Base-by-base conservation (phyloP, 2,329 filamentous ascomycete species). In the Colletotrichum sp. region DNA sequence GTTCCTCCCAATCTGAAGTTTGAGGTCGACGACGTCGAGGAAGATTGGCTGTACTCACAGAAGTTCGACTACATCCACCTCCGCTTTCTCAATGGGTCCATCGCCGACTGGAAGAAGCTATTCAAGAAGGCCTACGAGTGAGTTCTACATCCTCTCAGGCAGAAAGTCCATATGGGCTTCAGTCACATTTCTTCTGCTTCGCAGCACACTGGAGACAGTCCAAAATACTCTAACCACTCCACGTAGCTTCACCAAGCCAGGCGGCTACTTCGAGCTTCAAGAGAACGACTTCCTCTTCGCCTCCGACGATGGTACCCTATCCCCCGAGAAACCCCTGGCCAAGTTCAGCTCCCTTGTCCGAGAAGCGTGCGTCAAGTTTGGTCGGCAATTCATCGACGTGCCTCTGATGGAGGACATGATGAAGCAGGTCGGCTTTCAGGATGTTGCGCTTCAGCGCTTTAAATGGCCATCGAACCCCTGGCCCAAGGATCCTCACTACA, bases 31-130 rank as follows among this genome's bases (percentile, higher is more conserved):
- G 84, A 86, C 71, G 34, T 81, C 4, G 78, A 82, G 66, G 65
- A 79, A 16, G 78, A 79, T 11, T 80, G 78, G 79, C 75, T 79
- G 5, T 81, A 77, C 64, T 85, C 87, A 2, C 80, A 84, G 4
- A 83, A 86, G 64, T 91, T 91, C 80, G 91, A 93, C 82, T 90
- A 89, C 79, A 89, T 93, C 77, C 91, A 92, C 80, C 88, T 88
- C 6, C 88, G 89, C 52, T 85, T 90, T 77, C 84, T 93, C 78
- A 84, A 87, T 4, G 90, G 91, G 63, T 86, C 87, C 61, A 87
- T 92, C 77, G 82, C 85, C 6, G 90, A 91, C 76, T 92, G 90
- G 81, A 85, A 85, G 1, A 81, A 81, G 16, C 82, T 92, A 19
- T 83, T 91, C 67, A 76, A 80, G 13, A 84, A 88, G 77, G 85